phyloP scores from a whole-genome alignment of 2,329 filamentous ascomycete genomes.

The Talaromyces sp. region DNA sequence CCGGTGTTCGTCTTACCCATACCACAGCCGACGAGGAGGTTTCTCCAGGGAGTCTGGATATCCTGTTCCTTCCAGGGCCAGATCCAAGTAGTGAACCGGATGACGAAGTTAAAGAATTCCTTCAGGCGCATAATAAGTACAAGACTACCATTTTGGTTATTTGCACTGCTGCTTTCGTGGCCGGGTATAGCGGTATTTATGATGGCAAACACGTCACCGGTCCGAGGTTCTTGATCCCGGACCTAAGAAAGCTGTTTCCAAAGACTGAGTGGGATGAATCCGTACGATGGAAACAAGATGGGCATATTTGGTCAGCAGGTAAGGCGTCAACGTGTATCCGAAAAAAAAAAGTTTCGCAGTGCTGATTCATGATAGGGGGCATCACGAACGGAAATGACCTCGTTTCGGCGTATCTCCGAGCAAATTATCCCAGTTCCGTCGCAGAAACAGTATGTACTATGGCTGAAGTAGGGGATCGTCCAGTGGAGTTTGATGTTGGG shows the following conservation, averaged over 20 bases:
- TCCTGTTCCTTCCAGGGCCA: constrained; percentile 34
- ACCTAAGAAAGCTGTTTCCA: constrained; percentile 19
- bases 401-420: constrained; percentile 17
- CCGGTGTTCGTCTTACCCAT: constrained; percentile 24
- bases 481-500: background rate
- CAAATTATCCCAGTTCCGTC: constrained; percentile 18
- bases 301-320: constrained; percentile 23
- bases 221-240: constrained; percentile 18
- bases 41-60: constrained; percentile 29
- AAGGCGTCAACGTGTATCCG: background rate
- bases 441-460: constrained; percentile 28
- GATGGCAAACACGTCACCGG: constrained; percentile 17
- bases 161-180: constrained; percentile 20
- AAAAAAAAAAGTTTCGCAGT: background rate
- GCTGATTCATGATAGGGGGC: constrained; percentile 13
- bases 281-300: constrained; percentile 17
- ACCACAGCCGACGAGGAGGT: constrained; percentile 22
- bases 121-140: constrained; percentile 25
- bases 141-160: constrained; percentile 21
- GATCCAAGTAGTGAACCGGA: constrained; percentile 23
- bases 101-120: constrained; percentile 24
- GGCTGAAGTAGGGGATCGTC: constrained; percentile 25
- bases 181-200: constrained; percentile 20
- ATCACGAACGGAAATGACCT: constrained; percentile 24
- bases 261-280: constrained; percentile 19